Base-by-base conservation (phyloP, 305 asterid species). In the Monarda citriodora region DNA sequence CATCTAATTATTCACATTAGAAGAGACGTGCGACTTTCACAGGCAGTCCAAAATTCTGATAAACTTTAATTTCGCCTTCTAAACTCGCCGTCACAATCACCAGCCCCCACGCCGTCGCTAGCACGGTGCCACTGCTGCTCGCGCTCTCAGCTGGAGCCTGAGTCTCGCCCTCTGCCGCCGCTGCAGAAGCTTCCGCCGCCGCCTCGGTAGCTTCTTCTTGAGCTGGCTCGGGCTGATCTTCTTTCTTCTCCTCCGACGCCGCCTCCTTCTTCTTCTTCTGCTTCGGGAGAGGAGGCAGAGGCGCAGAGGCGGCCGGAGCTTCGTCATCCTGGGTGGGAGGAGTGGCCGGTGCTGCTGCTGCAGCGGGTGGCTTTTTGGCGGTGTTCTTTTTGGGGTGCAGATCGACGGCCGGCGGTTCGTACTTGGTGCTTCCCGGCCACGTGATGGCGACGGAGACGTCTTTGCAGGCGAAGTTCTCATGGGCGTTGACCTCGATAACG, bases 41-140 rank as follows among this genome's bases (percentile, higher is more conserved):
- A 20, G 95, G 96, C 50, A 86, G 67, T 8, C 96, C 96, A 22
- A 89, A 77, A 67, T 89, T 89, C 64, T 89, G 97, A 69, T 80
- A 87, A 10, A 89, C 89, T 59, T 81, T 79, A 56, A 89, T 84
- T 22, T 89, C 89, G 54, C 97, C 97, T 18, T 86, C 90, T 63
- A 78, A 29, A 60, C 79, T 75, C 5, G 92, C 95, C 22, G 96
- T 79, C n/a, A 82, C 84, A 52, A 89, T 81, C 18, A 79, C 97
- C 75, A 75, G 17, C 12, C 97, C 97, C 96, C 96, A 89, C 3
- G 96, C 82, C 7, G 97, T 79, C 23, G 95, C 96, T 61, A 74
- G 86, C 11, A 81, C 55, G 2, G 82, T 66, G 14, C 64, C 60
- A 61, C 64, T 67, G 12, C 54, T 16, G 41, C 46, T 26, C 5